Evolutionary conservation across 352 stramenopile species (phyloP), one percentile per base, ranked within the genome.

Genomic region (Sclerospora graminicola): DNA sequence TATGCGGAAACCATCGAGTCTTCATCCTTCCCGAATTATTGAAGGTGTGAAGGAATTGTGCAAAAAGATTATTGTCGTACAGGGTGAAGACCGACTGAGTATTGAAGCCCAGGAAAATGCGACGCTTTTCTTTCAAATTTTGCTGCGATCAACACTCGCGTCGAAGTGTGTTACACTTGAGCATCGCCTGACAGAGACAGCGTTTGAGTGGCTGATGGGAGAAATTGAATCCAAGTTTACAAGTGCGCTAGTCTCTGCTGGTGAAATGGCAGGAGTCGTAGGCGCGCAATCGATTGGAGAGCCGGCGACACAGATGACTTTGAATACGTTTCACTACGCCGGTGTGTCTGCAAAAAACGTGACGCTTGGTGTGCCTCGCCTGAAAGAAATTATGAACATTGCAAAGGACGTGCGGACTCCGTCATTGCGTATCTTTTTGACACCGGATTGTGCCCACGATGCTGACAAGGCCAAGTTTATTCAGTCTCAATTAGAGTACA

Each of bases 291-390:
- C 90, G 36, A 98, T 99, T 66, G 97, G 97, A 52, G 96, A 99
- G 59, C 97, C 97, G 15, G 95, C 96, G 39, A 99, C 97, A 27
- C 97, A 99, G 73, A 99, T 99, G 96, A 99, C 97, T 11, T 74
- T 99, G 41, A 99, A 99, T 75, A 99, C 97, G 36, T 99, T 99
- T 75, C 97, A 99, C 70, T 99, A 98, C 62, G 95, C 96, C 54
- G 84, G 96, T 88, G 95, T 99, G 51, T 97, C 88, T 33, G 95
- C 95, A 14, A 99, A 99, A 71, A 99, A 99, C 81, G 96, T 99
- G 13, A 99, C 97, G 27, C 85, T 99, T 21, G 97, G 97, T 82
- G 96, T 99, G 32, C 97, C 97, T 41, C 89, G 97, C 41, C 63
- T 99, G 51, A 98, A 99, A 70, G 97, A 99, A 81, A 97, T 99